phyloP scores from a whole-genome alignment of 2,329 filamentous ascomycete species.

The Fusarium sp. region DNA sequence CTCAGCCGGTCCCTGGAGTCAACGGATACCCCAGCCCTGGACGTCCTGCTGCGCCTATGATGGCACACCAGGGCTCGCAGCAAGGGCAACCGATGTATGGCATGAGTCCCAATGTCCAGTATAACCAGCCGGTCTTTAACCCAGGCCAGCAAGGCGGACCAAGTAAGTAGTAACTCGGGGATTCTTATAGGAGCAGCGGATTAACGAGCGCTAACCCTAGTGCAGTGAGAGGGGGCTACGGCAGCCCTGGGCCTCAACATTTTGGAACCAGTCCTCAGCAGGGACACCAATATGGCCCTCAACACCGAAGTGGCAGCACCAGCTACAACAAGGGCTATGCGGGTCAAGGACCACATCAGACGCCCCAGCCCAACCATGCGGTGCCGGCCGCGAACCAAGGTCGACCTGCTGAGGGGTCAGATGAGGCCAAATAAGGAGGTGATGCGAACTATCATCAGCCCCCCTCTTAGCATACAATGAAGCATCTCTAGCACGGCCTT shows the following conservation, averaged over 20 bases:
- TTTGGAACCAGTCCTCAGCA: constrained; percentile 72
- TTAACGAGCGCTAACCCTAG: constrained; percentile 51
- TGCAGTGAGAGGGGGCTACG: constrained; percentile 68
- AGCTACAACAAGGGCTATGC: constrained; percentile 62
- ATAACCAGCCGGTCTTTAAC: constrained; percentile 75
- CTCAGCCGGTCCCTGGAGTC: constrained; percentile 67
- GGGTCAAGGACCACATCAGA: constrained; percentile 54
- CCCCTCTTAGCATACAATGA: constrained; percentile 27
- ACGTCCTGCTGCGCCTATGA: constrained; percentile 80
- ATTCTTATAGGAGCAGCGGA: constrained; percentile 13
- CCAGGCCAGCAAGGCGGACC: constrained; percentile 72
- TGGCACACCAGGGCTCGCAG: constrained; percentile 93
- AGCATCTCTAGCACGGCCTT: constrained; percentile 39
- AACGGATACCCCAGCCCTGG: constrained; percentile 90
- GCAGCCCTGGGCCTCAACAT: constrained; percentile 65
- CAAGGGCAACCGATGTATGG: constrained; percentile 82
- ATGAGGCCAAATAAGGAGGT: constrained; percentile 55
- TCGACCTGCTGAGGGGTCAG: constrained; percentile 51
- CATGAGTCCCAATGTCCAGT: constrained; percentile 77
- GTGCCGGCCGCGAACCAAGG: constrained; percentile 47
- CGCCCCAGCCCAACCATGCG: constrained; percentile 48
- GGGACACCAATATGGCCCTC: constrained; percentile 67
- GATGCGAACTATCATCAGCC: constrained; percentile 23
- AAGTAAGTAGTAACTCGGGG: constrained; percentile 69
- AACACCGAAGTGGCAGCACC: constrained; percentile 63